A percentile compares a stretch with the other conserved stretches of the same genome.
phyloP scores from a whole-genome alignment of 305 asterid genomes.

The Fraxinus paxiana region DNA sequence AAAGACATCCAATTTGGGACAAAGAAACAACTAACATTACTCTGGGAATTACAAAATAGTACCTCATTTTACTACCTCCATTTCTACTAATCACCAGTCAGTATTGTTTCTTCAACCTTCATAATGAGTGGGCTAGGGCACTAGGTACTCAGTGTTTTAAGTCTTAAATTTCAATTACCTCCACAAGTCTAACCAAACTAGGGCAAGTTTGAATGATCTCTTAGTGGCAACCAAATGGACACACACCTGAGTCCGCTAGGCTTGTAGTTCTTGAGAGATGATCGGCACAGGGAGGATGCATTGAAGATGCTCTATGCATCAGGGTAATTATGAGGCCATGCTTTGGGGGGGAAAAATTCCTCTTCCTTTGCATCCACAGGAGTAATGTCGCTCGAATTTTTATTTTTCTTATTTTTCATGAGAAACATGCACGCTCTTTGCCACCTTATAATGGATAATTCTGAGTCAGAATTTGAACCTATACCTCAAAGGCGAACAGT shows the following conservation, averaged over 20 bases:
- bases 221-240: neutral
- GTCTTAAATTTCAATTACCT: neutral
- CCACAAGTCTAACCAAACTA: neutral
- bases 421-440: neutral
- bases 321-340: neutral
- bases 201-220: neutral
- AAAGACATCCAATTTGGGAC: neutral
- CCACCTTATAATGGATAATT: neutral
- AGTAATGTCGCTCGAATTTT: neutral
- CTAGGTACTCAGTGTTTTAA: neutral
- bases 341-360: neutral
- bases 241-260: neutral
- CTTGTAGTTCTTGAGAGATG: neutral
- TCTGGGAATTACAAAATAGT: neutral
- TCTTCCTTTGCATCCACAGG: neutral
- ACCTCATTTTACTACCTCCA: neutral
- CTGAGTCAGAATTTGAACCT: neutral
- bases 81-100: neutral
- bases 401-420: neutral
- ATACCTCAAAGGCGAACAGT: neutral
- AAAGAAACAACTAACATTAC: neutral
- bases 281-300: neutral
- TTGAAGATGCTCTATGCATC: neutral
- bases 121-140: neutral
- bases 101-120: neutral